Conservation (phyloP, 2,329 filamentous ascomycete genomes). For the Volutella citrinella region DNA sequence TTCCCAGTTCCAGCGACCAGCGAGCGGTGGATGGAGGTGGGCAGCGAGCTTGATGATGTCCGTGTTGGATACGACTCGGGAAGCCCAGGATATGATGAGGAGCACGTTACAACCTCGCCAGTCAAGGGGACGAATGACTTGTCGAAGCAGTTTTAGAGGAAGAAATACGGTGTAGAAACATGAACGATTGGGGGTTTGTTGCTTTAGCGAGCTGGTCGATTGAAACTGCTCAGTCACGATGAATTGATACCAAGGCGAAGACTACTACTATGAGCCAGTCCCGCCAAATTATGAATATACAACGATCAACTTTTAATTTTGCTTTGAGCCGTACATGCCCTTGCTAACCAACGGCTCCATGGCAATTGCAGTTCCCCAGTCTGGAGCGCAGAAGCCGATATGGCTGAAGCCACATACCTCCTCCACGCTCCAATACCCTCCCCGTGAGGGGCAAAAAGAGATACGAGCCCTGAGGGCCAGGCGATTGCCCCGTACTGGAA, state of each 20-base stretch:
- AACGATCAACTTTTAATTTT: no score
- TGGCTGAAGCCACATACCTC: no score
- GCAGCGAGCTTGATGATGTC: conserved; percentile 57
- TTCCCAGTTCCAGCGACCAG: conserved; percentile 74
- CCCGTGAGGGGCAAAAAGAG: conserved; percentile 1
- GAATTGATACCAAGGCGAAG: conserved; percentile 8
- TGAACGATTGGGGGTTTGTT: neutral
- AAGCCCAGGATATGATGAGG: conserved; percentile 39
- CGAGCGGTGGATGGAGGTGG: conserved; percentile 74
- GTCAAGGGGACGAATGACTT: conserved; percentile 12
- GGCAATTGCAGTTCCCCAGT: no score
- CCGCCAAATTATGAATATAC: conserved; percentile 66
- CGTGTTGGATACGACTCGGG: conserved; percentile 43
- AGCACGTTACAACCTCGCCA: conserved; percentile 15
- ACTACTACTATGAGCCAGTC: no score
- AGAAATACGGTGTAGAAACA: neutral
- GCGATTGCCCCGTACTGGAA: conserved; percentile 15
- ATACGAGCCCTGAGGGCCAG: no score
- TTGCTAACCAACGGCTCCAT: no score
- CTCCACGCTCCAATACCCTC: no score
- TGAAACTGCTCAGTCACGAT: no score
- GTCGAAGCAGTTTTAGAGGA: conserved; percentile 12
- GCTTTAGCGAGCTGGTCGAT: neutral
- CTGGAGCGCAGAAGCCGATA: no score
- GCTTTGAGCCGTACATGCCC: no score